Conservation (phyloP, 2,329 filamentous ascomycete genomes). For the Cordyceps javanica region DNA sequence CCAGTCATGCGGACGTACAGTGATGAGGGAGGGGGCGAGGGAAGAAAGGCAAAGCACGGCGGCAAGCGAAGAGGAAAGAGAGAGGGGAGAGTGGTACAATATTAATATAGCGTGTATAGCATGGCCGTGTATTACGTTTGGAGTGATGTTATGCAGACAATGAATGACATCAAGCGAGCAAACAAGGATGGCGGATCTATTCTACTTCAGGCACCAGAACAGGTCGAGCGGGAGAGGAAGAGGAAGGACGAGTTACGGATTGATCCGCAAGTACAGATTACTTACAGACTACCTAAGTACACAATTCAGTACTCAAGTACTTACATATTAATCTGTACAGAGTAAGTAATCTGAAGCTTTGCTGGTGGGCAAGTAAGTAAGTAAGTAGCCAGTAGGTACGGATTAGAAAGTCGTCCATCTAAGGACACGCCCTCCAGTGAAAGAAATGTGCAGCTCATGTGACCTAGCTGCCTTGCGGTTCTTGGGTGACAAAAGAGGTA, state of each 20-base stretch:
- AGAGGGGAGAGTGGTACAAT: background rate
- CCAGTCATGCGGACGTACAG: background rate
- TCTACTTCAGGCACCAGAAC: background rate
- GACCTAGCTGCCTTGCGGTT: background rate
- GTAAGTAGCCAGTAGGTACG: no score
- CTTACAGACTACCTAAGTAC: no score
- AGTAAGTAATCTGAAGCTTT: no score
- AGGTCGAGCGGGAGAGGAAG: background rate
- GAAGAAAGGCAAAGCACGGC: background rate
- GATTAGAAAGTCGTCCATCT: no score
- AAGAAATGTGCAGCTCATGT: conserved; percentile 2
- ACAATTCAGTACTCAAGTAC: no score
- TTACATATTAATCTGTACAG: no score
- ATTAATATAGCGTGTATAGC: background rate
- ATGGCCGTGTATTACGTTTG: background rate
- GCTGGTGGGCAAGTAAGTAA: no score
- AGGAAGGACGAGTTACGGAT: no score
- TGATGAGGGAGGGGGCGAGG: background rate
- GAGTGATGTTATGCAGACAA: background rate
- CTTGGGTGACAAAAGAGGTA: background rate
- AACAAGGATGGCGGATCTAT: background rate
- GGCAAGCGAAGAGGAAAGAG: background rate
- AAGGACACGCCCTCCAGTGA: background rate
- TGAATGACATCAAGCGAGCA: background rate
- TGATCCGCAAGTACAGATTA: no score